Evolutionary conservation across 495 filamentous ascomycete species (phyloP).

Genomic region (Aspergillus coremiiformis): DNA sequence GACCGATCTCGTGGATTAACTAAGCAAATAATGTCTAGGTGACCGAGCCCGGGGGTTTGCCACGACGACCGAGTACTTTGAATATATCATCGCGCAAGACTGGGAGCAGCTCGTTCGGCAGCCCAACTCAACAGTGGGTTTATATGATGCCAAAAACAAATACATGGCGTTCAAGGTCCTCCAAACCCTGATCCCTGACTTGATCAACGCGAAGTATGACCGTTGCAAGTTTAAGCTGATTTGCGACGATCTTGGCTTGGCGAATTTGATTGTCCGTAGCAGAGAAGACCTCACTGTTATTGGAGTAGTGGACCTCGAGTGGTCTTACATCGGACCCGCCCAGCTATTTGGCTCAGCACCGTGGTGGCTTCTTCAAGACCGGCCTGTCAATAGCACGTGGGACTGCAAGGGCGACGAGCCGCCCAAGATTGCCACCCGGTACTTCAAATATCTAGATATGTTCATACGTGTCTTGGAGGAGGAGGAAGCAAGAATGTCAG

Average conservation of each 20-base stretch:
- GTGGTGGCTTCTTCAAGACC: conserved; percentile 30
- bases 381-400: conserved; percentile 22
- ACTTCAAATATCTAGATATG: conserved; percentile 25
- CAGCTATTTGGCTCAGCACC: conserved; percentile 30
- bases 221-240: conserved; percentile 26
- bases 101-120: conserved; percentile 27
- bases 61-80: conserved; percentile 26
- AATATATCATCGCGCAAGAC: conserved; percentile 26
- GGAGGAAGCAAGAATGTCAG: conserved; percentile 27
- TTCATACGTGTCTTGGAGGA: conserved; percentile 27
- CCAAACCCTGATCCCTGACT: conserved; percentile 16
- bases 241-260: conserved; percentile 30
- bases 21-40: conserved; percentile 18
- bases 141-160: conserved; percentile 17
- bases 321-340: conserved; percentile 29
- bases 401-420: conserved; percentile 18
- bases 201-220: conserved; percentile 24
- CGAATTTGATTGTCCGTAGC: conserved; percentile 29
- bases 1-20: neutral
- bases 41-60: conserved; percentile 25
- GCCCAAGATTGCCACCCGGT: conserved; percentile 18
- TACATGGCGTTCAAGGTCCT: conserved; percentile 22
- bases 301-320: conserved; percentile 32
- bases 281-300: conserved; percentile 27
- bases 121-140: conserved; percentile 24